Conservation (phyloP, 2,329 filamentous ascomycete species). For the Lecanicillium sp. region DNA sequence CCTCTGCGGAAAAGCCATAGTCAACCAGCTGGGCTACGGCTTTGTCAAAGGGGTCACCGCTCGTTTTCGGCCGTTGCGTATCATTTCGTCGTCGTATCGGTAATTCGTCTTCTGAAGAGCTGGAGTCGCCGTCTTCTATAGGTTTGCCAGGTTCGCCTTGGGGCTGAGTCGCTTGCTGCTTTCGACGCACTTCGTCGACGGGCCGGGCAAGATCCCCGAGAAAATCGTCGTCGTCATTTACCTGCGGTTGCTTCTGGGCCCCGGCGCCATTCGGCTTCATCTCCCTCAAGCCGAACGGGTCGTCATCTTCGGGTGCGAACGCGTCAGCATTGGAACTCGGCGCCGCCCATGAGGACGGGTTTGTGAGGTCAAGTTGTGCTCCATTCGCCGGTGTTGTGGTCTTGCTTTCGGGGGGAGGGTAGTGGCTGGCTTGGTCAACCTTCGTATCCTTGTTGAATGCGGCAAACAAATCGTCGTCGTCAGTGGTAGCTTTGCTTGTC, state of each 20-base stretch:
- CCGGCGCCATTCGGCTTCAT: slow-evolving; percentile 37
- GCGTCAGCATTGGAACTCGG: slow-evolving; percentile 20
- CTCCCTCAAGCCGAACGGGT: slow-evolving; percentile 75
- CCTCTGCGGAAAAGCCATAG: slow-evolving; percentile 86
- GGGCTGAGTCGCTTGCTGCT: slow-evolving; percentile 30
- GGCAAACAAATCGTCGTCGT: slow-evolving; percentile 59
- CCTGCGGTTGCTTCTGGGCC: slow-evolving; percentile 17
- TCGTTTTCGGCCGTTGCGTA: slow-evolving; percentile 14
- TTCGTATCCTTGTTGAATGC: slow-evolving; percentile 60
- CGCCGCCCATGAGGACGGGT: slow-evolving; percentile 46
- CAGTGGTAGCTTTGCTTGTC: slow-evolving; percentile 17
- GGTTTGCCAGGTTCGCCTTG: slow-evolving; percentile 46
- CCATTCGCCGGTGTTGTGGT: slow-evolving; percentile 37
- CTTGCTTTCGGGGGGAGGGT: slow-evolving; percentile 43
- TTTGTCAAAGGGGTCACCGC: slow-evolving; percentile 51
- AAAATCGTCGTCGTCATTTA: slow-evolving; percentile 55
- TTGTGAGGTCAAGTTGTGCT: slow-evolving; percentile 41
- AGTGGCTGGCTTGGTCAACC: slow-evolving; percentile 59
- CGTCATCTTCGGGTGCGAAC: slow-evolving; percentile 65
- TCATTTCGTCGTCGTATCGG: slow-evolving; percentile 14
- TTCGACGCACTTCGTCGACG: slow-evolving; percentile 53
- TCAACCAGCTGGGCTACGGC: slow-evolving; percentile 85
- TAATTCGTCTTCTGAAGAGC: slow-evolving; percentile 32
- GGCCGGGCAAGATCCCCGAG: slow-evolving; percentile 57
- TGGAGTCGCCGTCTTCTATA: slow-evolving; percentile 43